Evolutionary conservation across 177 flowering plant genomes (phyloP).

Genomic region (Telopea speciosissima): DNA sequence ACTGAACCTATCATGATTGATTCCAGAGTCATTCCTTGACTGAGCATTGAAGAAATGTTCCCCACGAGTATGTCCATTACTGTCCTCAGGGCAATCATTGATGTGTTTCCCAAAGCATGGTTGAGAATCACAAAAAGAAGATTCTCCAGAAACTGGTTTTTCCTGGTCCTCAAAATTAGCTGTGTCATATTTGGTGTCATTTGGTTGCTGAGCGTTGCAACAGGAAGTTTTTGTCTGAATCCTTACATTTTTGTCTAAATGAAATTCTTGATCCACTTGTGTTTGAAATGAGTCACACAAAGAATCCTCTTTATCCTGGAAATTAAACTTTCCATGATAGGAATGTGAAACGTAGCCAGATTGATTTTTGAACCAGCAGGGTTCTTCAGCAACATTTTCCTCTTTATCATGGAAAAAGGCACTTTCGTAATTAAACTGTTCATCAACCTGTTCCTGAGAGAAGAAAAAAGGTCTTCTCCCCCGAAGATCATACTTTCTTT

Average conservation of each 20-base stretch:
- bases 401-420: constrained; percentile 9
- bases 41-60: background rate
- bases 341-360: background rate
- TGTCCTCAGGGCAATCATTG: background rate
- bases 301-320: background rate
- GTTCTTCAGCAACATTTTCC: constrained; percentile 14
- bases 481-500: background rate
- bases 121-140: background rate
- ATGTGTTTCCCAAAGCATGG: background rate
- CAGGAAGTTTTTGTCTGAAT: background rate
- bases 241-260: constrained; percentile 3
- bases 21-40: background rate
- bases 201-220: background rate
- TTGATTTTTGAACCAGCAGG: constrained; percentile 1
- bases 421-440: constrained; percentile 4
- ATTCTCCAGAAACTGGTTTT: background rate
- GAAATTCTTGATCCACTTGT: constrained; percentile 2
- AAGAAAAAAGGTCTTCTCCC: background rate
- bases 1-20: background rate
- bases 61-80: background rate
- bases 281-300: background rate
- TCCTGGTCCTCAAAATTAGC: constrained; percentile 4
- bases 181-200: background rate
- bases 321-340: background rate
- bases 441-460: background rate